Evolutionary conservation across 345 rosid genomes (phyloP).

Genomic region (Acer yangbiense): DNA sequence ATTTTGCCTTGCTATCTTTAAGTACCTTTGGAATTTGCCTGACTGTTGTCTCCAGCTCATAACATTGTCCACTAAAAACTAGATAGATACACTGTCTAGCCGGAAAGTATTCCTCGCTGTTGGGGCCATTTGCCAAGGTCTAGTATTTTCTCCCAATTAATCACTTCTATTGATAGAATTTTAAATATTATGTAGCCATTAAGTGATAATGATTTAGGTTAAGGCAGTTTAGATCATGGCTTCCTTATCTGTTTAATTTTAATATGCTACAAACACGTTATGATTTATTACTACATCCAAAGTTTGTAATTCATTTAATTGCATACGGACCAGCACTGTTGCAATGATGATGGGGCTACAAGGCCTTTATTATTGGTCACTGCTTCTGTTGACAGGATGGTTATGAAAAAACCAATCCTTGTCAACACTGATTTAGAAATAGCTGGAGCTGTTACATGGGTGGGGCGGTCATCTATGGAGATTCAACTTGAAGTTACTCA

Average conservation of each 20-base stretch:
- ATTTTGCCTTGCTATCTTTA: background rate
- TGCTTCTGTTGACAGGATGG: slow-evolving; percentile 87
- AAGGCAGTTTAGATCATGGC: background rate
- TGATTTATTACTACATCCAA: background rate
- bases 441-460: slow-evolving; percentile 83
- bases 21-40: background rate
- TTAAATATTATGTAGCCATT: background rate
- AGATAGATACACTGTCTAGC: background rate
- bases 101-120: background rate
- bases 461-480: slow-evolving; percentile 90
- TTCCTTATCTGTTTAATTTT: background rate
- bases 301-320: slow-evolving; percentile 13
- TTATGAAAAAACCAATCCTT: slow-evolving; percentile 62
- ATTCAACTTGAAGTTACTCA: slow-evolving; percentile 81
- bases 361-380: slow-evolving; percentile 76
- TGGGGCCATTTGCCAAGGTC: background rate
- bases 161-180: background rate
- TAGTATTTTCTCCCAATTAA: background rate
- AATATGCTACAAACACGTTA: no score
- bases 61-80: no score
- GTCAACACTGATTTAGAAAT: slow-evolving; percentile 61
- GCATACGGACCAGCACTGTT: slow-evolving; percentile 58
- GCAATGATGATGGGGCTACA: slow-evolving; percentile 52
- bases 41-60: background rate
- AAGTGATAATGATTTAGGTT: no score